Evolutionary conservation across 345 rosid genomes (phyloP).

Genomic region (Corchorus capsularis): DNA sequence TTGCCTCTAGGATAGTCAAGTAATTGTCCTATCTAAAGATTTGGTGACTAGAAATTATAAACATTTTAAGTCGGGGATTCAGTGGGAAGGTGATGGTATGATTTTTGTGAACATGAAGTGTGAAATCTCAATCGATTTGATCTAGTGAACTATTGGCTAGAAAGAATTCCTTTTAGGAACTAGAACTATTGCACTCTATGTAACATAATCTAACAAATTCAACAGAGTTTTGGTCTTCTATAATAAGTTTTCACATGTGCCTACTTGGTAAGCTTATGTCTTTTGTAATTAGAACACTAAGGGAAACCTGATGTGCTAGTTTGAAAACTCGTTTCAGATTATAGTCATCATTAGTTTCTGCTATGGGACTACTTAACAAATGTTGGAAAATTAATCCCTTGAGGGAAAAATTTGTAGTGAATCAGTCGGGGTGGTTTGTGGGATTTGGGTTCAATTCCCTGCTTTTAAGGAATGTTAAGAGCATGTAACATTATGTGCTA

Average conservation of each 20-base stretch:
- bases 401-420: background rate
- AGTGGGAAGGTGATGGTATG: no score
- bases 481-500: background rate
- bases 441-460: background rate
- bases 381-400: background rate
- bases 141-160: background rate
- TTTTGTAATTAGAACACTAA: background rate
- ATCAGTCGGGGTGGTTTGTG: background rate
- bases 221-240: background rate
- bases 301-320: background rate
- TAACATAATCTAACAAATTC: background rate
- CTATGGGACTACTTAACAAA: no score
- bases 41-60: background rate
- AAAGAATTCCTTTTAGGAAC: background rate
- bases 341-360: background rate
- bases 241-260: no score
- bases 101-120: no score
- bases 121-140: no score
- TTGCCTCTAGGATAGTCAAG: background rate
- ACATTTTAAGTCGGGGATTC: background rate
- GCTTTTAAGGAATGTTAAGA: background rate
- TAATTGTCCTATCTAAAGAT: background rate
- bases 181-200: background rate
- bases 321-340: background rate
- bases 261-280: background rate